A percentile compares a stretch with the other conserved stretches of the same genome.
Evolutionary conservation across 768 basidiomycete genomes (phyloP).

Genomic region (Suillus ampliporus): DNA sequence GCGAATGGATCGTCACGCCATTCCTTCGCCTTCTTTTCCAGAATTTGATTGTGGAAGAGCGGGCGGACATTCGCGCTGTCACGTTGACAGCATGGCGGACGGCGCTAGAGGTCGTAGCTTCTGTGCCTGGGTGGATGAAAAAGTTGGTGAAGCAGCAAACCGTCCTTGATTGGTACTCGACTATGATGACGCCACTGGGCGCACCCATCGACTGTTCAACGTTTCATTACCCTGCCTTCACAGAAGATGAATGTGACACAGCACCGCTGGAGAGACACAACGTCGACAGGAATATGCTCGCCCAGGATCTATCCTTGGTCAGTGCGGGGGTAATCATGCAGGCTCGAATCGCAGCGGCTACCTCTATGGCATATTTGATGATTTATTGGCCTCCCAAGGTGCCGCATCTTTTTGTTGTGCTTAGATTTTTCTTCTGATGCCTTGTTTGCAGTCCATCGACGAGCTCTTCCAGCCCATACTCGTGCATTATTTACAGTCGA

Average conservation of each 20-base stretch:
- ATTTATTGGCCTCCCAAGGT: constrained; percentile 71
- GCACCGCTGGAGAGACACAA: constrained; percentile 73
- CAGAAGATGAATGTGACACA: constrained; percentile 49
- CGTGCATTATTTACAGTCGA: constrained; percentile 79
- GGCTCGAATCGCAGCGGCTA: constrained; percentile 79
- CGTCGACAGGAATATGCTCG: constrained; percentile 94
- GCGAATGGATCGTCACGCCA: constrained; percentile 79
- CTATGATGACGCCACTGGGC: constrained; percentile 91
- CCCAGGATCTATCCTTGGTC: constrained; percentile 87
- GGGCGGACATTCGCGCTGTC: constrained; percentile 77
- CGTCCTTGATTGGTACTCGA: constrained; percentile 83
- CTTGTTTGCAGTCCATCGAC: constrained; percentile 48
- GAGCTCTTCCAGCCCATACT: constrained; percentile 79
- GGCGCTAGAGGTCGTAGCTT: constrained; percentile 62
- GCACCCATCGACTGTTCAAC: constrained; percentile 68
- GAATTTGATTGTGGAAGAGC: constrained; percentile 92
- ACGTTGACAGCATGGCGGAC: constrained; percentile 78
- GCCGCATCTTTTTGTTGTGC: constrained; percentile 12
- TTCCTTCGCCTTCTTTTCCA: constrained; percentile 90
- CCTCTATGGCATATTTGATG: constrained; percentile 75
- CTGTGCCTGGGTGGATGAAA: constrained; percentile 54
- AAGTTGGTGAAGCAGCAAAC: constrained; percentile 59
- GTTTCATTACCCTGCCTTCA: constrained; percentile 70
- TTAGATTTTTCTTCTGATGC: background rate
- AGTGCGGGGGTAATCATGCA: constrained; percentile 76